Base-by-base conservation (phyloP, 345 rosid genomes). In the Gossypium australe region DNA sequence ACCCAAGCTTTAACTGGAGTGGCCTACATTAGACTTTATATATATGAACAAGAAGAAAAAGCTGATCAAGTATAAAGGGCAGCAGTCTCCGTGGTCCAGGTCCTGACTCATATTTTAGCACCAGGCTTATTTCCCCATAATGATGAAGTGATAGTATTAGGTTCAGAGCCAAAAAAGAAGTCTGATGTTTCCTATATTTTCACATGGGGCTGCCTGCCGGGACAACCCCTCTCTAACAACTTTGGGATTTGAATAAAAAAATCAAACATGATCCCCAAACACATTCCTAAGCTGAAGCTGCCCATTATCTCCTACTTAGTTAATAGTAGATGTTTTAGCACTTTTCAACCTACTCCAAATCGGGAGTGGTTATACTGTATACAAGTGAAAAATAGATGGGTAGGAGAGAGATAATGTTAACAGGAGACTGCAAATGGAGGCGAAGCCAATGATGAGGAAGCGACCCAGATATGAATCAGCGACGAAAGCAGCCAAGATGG, bases 391-490 rank as follows among this genome's bases (percentile, higher is more conserved):
- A 9, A 25, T 34, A 13, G 34, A 6, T 34, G 41, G 7, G 18
- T 4, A 67, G 51, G 24, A 34, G 41, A 34, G 47, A n/a, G 61
- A 59, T 29, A 51, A 76, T 11, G 2, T 80, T 83, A 92, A 95
- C 86, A 85, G 45, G 79, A 90, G 76, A 78, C 87, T 86, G 60
- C 82, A 77, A 76, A 90, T 63, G 75, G 95, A 87, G 51, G 89
- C 94, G 59, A 87, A 75, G 57, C 84, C 84, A 64, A 92, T 89
- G 76, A 93, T 86, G 82, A 86, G 85, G 62, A 83, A 92, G 1
- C 93, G 92, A 73, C 97, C 41, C 75, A 92, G 81, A 70, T 83
- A 86, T 17, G 93, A 83, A 85, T 92, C 95, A 68, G 94, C 80
- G 60, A 92, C 63, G 75, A 90, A 87, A 82, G 97, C 95, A 43